Evolutionary conservation across 106 monocot genomes (phyloP), one percentile per base, ranked within the genome.

Genomic region (Phalaenopsis equestris): DNA sequence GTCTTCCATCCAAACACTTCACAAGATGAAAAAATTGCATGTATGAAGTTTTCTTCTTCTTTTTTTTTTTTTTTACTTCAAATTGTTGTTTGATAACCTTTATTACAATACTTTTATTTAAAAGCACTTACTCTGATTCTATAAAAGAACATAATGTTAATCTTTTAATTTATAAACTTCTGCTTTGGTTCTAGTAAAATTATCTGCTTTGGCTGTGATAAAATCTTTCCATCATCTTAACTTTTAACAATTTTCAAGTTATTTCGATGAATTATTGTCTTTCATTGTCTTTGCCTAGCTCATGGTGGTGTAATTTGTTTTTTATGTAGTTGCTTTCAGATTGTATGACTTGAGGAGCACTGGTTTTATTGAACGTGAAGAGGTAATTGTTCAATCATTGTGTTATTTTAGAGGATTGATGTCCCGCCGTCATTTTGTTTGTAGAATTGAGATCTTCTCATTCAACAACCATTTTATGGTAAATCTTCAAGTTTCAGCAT

Each of bases 1-100:
- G 73, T 93, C 41, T 96, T 96, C 87, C 96, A 96, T 56, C 96
- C 96, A 42, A 67, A 90, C 56, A 77, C 96, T 24, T 75, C 87
- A 47, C 81, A 83, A 68, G 83, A 76, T 39, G 88, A 93, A 56
- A 96, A 96, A 85, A 82, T 85, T 76, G 79, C 72, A 83, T 96
- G 96, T 96, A 88, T 41, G 93, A 55, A 65, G 2, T 48, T 5
- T 67, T 81, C 30, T 30, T 30, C 30, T 30, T 30, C 30, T 30
- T 30, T 30, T 30, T 30, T 30, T 30, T 30, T 30, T 30, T 30
- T 74, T 76, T 36, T 55, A 12, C 12, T 48, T 48, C 30, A 24
- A 58, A 41, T 10, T 67, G 8, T 11, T 41, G 23, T 38, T 21
- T 78, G 39, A 7, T 30, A 30, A 52, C 12, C 52, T 12, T 58